phyloP scores from a whole-genome alignment of 1,284 basidiomycete species.

The Peniophora sp. region DNA sequence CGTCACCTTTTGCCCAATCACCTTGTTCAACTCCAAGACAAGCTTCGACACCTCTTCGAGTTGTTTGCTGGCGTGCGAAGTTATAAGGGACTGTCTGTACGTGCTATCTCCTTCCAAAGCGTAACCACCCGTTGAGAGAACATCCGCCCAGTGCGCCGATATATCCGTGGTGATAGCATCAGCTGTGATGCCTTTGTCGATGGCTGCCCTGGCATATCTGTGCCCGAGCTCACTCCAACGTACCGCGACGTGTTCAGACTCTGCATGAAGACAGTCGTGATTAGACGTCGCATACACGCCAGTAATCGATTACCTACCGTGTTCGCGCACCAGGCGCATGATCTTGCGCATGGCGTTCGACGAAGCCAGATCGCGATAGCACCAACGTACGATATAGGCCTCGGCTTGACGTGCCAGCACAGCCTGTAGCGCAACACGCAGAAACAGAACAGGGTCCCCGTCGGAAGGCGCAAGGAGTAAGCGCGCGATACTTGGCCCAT shows the following conservation, averaged over 20 bases:
- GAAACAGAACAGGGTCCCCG: neutral
- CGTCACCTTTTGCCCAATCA: neutral
- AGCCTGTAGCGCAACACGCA: neutral
- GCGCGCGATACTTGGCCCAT: neutral
- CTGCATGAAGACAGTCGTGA: neutral
- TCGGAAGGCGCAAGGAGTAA: neutral
- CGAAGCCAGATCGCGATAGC: neutral
- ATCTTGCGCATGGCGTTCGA: neutral
- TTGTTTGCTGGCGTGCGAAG: neutral
- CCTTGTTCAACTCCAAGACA: neutral
- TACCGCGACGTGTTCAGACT: neutral
- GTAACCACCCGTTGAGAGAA: neutral
- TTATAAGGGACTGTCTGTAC: neutral
- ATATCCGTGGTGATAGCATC: neutral
- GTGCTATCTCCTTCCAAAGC: neutral
- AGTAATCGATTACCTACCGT: neutral
- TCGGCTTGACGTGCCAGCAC: neutral
- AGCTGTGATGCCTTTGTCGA: neutral
- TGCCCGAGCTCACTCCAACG: neutral
- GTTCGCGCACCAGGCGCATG: neutral
- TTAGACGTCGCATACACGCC: neutral
- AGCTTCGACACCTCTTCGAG: neutral
- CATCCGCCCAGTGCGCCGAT: neutral
- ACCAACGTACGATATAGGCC: neutral
- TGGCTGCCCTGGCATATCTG: neutral